Evolutionary conservation across 1,284 basidiomycete genomes (phyloP).

Genomic region (Irpex lacteus): DNA sequence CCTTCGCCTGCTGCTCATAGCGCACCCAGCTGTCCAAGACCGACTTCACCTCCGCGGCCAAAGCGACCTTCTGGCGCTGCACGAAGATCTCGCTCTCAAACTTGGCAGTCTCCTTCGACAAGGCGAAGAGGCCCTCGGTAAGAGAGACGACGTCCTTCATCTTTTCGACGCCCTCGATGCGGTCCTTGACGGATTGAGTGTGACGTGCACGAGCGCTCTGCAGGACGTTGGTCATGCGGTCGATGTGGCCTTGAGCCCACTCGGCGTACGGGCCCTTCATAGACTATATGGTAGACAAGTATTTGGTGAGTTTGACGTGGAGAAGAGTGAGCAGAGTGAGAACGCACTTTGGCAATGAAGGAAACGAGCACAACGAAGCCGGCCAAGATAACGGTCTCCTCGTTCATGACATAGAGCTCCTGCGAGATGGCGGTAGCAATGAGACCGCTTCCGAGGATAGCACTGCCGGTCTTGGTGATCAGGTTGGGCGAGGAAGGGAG

Average conservation of each 20-base stretch:
- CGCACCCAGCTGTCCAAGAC: slow-evolving; percentile 99
- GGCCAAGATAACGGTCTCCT: slow-evolving; percentile 84
- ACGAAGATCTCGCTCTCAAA: slow-evolving; percentile 91
- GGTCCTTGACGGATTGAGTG: slow-evolving; percentile 90
- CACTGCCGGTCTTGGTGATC: slow-evolving; percentile 92
- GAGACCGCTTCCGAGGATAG: slow-evolving; percentile 88
- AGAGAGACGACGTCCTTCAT: slow-evolving; percentile 94
- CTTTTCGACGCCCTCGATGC: slow-evolving; percentile 87
- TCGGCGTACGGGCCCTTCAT: slow-evolving; percentile 83
- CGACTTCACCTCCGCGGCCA: slow-evolving; percentile 89
- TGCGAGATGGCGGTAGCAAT: slow-evolving; percentile 93
- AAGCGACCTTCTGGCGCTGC: slow-evolving; percentile 84
- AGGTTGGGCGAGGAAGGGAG: slow-evolving; percentile 88
- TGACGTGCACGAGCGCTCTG: slow-evolving; percentile 85
- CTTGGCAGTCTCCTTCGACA: slow-evolving; percentile 96
- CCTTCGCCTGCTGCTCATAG: slow-evolving; percentile 95
- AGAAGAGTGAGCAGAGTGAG: background rate
- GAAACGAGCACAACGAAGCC: slow-evolving; percentile 88
- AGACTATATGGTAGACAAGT: slow-evolving; percentile 18
- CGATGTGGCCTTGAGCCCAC: slow-evolving; percentile 89
- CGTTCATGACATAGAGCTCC: slow-evolving; percentile 97
- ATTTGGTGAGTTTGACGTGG: background rate
- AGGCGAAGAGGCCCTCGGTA: slow-evolving; percentile 87
- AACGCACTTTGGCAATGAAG: slow-evolving; percentile 78
- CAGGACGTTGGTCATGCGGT: slow-evolving; percentile 82